A percentile compares a stretch with the other conserved stretches of the same genome.
Conservation (phyloP, 768 basidiomycete species). For the Infundibulicybe gibba region DNA sequence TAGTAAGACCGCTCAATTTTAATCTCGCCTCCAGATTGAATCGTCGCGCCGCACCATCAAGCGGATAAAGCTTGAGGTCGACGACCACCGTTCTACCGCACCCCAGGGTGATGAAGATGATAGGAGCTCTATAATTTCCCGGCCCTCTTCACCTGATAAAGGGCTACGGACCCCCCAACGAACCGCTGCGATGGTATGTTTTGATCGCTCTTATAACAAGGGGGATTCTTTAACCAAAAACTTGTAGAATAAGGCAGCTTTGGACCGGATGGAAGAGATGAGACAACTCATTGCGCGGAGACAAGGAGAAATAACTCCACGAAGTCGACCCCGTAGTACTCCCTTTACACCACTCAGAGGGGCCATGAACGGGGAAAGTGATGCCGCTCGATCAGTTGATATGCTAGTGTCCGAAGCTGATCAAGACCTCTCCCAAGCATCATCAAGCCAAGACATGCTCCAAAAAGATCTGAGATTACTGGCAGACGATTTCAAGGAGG, state of each 20-base stretch:
- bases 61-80: conserved; percentile 70
- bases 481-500: conserved; percentile 54
- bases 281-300: conserved; percentile 64
- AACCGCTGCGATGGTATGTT: conserved; percentile 38
- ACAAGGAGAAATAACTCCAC: conserved; percentile 48
- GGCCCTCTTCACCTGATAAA: conserved; percentile 59
- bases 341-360: conserved; percentile 24
- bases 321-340: conserved; percentile 39
- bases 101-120: conserved; percentile 22
- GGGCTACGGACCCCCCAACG: conserved; percentile 44
- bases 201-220: conserved; percentile 3
- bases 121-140: conserved; percentile 17
- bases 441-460: conserved; percentile 53
- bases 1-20: not conserved
- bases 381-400: conserved; percentile 44
- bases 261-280: conserved; percentile 83
- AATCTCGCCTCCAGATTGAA: conserved; percentile 49
- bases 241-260: conserved; percentile 66
- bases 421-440: conserved; percentile 44
- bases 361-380: conserved; percentile 23
- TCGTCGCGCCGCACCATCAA: conserved; percentile 69
- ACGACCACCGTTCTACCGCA: conserved; percentile 30
- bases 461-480: conserved; percentile 47
- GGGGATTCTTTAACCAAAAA: not conserved
- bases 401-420: conserved; percentile 57